Conservation (phyloP, 208 protist species). For the Crithidia thermophila region DNA sequence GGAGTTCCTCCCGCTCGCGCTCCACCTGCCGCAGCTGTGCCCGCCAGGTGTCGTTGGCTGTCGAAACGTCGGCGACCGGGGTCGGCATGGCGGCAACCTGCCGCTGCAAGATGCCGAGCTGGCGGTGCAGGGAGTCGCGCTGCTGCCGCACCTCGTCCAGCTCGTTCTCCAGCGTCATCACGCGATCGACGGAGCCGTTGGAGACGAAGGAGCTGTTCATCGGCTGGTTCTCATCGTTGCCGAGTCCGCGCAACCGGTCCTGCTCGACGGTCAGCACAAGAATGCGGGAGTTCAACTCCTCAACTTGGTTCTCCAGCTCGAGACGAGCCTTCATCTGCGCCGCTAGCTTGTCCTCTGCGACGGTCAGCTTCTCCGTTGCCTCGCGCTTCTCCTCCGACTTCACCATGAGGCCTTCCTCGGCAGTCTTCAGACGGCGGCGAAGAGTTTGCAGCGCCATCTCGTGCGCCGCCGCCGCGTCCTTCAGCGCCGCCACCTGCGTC, state of each 20-base stretch:
- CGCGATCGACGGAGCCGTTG: constrained; percentile 64
- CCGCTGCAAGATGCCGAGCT: constrained; percentile 57
- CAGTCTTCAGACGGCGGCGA: constrained; percentile 52
- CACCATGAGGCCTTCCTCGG: constrained; percentile 53
- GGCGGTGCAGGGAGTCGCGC: constrained; percentile 58
- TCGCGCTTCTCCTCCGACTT: constrained; percentile 56
- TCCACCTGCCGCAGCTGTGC: constrained; percentile 66
- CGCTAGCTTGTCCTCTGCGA: constrained; percentile 60
- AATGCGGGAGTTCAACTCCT: constrained; percentile 56
- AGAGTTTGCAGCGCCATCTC: constrained; percentile 52
- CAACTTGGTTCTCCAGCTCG: constrained; percentile 62
- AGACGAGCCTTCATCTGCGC: constrained; percentile 41
- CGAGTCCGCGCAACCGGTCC: constrained; percentile 32
- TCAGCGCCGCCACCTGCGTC: constrained; percentile 47
- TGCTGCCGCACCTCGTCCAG: constrained; percentile 61
- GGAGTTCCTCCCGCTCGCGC: constrained; percentile 60
- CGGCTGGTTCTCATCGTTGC: constrained; percentile 23
- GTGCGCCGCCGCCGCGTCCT: constrained; percentile 53
- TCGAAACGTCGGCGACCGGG: constrained; percentile 29
- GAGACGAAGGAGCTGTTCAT: constrained; percentile 60
- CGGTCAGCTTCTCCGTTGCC: constrained; percentile 49
- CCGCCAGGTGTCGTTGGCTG: constrained; percentile 41
- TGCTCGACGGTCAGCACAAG: constrained; percentile 33
- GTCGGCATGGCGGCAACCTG: constrained; percentile 51
- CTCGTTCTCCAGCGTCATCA: constrained; percentile 70